Evolutionary conservation across 148 eudicot genomes (phyloP), one percentile per base, ranked within the genome.

Genomic region (Talinum fruticosum): DNA sequence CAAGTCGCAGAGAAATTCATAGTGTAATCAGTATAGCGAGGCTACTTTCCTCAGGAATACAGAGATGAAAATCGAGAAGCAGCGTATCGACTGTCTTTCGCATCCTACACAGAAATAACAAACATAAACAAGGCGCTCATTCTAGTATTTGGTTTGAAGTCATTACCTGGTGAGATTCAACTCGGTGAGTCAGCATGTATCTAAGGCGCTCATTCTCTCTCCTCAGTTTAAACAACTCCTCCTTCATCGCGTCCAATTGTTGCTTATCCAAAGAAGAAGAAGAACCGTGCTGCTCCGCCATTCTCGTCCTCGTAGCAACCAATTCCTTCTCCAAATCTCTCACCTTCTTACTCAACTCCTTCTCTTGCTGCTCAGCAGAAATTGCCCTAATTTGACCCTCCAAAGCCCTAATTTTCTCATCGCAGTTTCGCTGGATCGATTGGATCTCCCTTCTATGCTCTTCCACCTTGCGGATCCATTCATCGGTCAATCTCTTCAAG

Each of bases 401-500:
- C 67, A 82, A 74, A 78, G 0, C 81, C 84, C 75, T 78, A 69
- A 78, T 51, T 69, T 74, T 69, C 41, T 45, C 74, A 32, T 78
- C 74, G 66, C 75, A 33, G 29, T 14, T 34, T 69, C 49, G 80
- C 77, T 74, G 78, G 29, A 74, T 36, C 34, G 49, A 74, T 74
- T 82, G 78, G 2, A 78, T 10, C 0, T 34, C 32, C 35, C 29
- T 30, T 61, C 79, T 57, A 79, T 79, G 34, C 44, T 75, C 82
- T 51, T 79, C 82, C 13, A 77, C 91, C 57, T 78, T 86, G 47
- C 64, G 38, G 15, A 30, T 10, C 30, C 68, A 66, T 69, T 79
- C 88, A 8, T 78, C 83, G 12, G 57, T 85, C 41, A 85, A 44
- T 79, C 77, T 82, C 68, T 75, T 82, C 80, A 90, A 77, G 57